Percentiles rank a stretch among this genome's conserved stretches.
These are phyloP conservation scores for Debaryomyces castellii DNA, from an alignment of 805 yeast genomes.

Conservation along the genomic window DNA sequence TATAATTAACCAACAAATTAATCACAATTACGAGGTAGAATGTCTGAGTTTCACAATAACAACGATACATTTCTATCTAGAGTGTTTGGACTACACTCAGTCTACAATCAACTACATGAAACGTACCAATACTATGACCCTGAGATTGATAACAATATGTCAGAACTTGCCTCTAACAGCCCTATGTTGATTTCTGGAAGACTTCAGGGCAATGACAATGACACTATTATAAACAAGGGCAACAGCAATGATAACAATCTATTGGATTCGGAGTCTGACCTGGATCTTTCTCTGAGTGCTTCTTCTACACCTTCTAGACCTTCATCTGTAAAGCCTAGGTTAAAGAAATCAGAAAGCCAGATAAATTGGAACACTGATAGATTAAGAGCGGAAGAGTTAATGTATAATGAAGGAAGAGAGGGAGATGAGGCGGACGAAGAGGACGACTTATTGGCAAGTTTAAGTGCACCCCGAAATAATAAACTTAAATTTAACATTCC, in stretches of 20 bases:
- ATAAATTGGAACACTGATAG: slow-evolving; percentile 3
- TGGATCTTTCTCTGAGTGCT: slow-evolving; percentile 28
- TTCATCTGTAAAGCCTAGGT: background rate
- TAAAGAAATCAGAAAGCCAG: background rate
- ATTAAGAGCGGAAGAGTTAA: background rate
- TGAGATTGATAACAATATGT: slow-evolving; percentile 20
- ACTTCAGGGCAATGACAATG: background rate
- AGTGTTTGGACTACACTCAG: slow-evolving; percentile 55
- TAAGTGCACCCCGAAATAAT: slow-evolving; percentile 5
- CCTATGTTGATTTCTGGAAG: background rate
- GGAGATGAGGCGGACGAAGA: background rate
- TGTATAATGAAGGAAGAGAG: background rate
- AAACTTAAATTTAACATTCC: slow-evolving; percentile 12
- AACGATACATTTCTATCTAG: slow-evolving; percentile 62
- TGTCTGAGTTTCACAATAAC: slow-evolving; percentile 13
- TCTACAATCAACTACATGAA: slow-evolving; percentile 40
- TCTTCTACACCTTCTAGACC: slow-evolving; percentile 15
- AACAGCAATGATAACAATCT: slow-evolving; percentile 15
- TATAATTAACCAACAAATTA: background rate
- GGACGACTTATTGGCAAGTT: slow-evolving; percentile 1
- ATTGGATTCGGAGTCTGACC: slow-evolving; percentile 34
- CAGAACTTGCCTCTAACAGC: background rate
- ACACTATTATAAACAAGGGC: slow-evolving; percentile 1
- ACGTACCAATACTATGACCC: slow-evolving; percentile 40
- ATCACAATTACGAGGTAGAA: background rate